Base-by-base conservation (phyloP, 352 stramenopile genomes). In the Plasmopara viticola region DNA sequence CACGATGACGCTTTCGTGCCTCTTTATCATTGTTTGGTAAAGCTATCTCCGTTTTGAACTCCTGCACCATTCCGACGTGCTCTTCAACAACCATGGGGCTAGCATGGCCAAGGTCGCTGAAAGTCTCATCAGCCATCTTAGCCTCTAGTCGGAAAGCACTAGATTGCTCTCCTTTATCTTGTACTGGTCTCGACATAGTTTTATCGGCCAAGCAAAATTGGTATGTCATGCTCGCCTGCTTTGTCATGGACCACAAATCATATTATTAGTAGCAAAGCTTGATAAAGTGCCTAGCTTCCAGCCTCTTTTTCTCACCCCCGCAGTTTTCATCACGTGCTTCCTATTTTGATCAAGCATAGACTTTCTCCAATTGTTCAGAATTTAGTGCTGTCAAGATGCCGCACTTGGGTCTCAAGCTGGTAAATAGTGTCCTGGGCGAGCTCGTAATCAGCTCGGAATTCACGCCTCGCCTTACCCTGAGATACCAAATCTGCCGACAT, bases 401-500 rank as follows among this genome's bases (percentile, higher is more conserved):
- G 41, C 15, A 53, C 51, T 7, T 65, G 63, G 34, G 61, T 51
- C 25, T 82, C 69, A 5, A 78, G 33, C 6, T 56, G 65, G 40
- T 70, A 66, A 0, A 78, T 54, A 8, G 56, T 78, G 34, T 79
- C 60, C 35, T 68, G 34, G 5, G 64, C 45, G 29, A 33, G 66
- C 30, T 80, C 63, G 12, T 69, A 57, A 9, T 85, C 74, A 18
- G 15, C 51, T 43, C 64, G 70, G 45, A 68, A 66, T 3, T 17
- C 56, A 29, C 66, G 63, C 14, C 74, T 49, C 3, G 66, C 66
- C 31, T 70, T 53, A 1, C 48, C 53, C 45, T 82, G 71, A 20
- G 71, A 52, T 17, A 78, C 66, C 13, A 64, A 73, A n/a, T 64
- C 66, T 33, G 64, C 49, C 6, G 44, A 63, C 9, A 85, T 49